phyloP scores from a whole-genome alignment of 2,329 filamentous ascomycete genomes.

The Rhytidhysteron rufulum region DNA sequence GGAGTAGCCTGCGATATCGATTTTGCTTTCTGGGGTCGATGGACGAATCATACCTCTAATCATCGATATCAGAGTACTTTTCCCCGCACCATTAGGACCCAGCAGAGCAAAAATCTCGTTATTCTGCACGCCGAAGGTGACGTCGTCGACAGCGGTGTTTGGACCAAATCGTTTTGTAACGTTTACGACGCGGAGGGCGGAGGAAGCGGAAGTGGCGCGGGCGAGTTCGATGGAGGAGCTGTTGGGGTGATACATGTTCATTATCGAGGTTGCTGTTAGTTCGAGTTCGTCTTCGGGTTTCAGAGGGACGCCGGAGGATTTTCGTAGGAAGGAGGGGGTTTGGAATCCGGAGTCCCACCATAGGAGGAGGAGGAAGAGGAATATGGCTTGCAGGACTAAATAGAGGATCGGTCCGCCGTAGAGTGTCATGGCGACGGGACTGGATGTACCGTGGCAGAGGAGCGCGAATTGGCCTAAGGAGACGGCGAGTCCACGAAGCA shows the following conservation, averaged over 20 bases:
- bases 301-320: slow-evolving; percentile 34
- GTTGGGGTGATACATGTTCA: slow-evolving; percentile 31
- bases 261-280: slow-evolving; percentile 61
- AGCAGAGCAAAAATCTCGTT: slow-evolving; percentile 84
- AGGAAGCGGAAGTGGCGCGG: slow-evolving; percentile 60
- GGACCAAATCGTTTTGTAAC: slow-evolving; percentile 72
- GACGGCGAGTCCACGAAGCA: slow-evolving; percentile 68
- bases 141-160: slow-evolving; percentile 74
- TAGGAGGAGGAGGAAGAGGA: slow-evolving; percentile 68
- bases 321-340: slow-evolving; percentile 30
- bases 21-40: slow-evolving; percentile 60
- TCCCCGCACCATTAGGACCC: slow-evolving; percentile 87
- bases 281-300: slow-evolving; percentile 53
- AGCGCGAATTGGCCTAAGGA: slow-evolving; percentile 76
- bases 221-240: slow-evolving; percentile 54
- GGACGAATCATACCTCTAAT: slow-evolving; percentile 80
- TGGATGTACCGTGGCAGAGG: slow-evolving; percentile 62
- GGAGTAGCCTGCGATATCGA: slow-evolving; percentile 71
- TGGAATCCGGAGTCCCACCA: slow-evolving; percentile 36
- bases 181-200: slow-evolving; percentile 70
- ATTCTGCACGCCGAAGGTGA: slow-evolving; percentile 72
- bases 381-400: slow-evolving; percentile 65
- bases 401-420: slow-evolving; percentile 84
- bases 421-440: slow-evolving; percentile 65
- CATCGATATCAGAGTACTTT: slow-evolving; percentile 81